Evolutionary conservation across 148 eudicot species (phyloP), one percentile per base, ranked within the genome.

Genomic region (Nepenthes mirabilis): DNA sequence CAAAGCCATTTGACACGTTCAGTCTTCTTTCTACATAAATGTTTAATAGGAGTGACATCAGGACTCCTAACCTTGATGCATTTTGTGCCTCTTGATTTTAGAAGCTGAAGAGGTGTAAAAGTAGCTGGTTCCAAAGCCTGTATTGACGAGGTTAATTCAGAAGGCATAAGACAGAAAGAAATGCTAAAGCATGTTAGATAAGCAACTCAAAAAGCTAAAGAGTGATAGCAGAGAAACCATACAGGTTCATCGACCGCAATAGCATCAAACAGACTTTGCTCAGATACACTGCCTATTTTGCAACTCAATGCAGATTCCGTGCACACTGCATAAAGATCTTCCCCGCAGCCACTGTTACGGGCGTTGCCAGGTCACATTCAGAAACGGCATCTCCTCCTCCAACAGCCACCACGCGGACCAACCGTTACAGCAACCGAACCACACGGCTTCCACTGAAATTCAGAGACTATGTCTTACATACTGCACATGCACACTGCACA

Each of bases 121-220:
- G 91, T 79, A 60, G 99, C 99, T 56, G 99, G 99, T 75, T 93
- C 99, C 69, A 94, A 74, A 74, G 99, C 99, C 99, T 93, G 72
- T 9, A 56, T 36, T 49, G 47, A 54, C 56, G 65, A 33, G 64
- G 66, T 11, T 48, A 52, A 53, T 33, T 32, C 13, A 33, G 37
- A 7, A 43, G 52, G 12, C 11, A 35, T 36, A 62, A 56, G 52
- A 55, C 50, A 53, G 63, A 23, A 57, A 33, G 32, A 7, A 36
- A 56, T 34, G 55, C 36, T 12, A 47, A 11, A 52, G 50, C 40
- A 60, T 14, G 45, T 10, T 33, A 40, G 23, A 55, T 33, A 34
- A 33, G 45, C 33, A 59, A 3, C 34, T 33, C 47, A 52, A 33
- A 35, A 37, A 55, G 33, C 6, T 12, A 59, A 58, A 23, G 32